Conservation (phyloP, 768 basidiomycete genomes). For the Panaeolus papilionaceus region DNA sequence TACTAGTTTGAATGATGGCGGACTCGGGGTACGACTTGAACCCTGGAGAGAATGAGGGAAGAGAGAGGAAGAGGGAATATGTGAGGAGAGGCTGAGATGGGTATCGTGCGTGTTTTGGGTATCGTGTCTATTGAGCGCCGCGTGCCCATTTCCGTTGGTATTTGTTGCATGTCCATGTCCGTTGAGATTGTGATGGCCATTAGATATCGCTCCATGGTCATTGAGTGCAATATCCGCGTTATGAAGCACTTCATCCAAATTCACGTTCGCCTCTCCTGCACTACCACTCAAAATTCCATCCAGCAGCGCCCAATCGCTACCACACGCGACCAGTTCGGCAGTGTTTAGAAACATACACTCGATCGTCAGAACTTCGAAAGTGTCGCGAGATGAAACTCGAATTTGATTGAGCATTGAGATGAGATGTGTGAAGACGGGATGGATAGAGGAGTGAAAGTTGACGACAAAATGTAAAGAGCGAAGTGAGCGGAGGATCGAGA, state of each 20-base stretch:
- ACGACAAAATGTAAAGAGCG: constrained; percentile 26
- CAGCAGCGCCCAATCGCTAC: constrained; percentile 26
- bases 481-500: constrained; percentile 22
- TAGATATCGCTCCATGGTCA: neutral
- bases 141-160: neutral
- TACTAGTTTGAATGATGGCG: neutral
- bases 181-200: neutral
- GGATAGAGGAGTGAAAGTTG: constrained; percentile 28
- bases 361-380: constrained; percentile 24
- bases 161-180: neutral
- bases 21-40: neutral
- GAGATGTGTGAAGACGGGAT: constrained; percentile 25
- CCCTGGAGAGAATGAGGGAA: too few species aligned
- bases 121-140: neutral
- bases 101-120: neutral
- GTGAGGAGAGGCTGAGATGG: neutral
- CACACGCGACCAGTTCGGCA: constrained; percentile 26
- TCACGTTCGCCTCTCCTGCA: neutral
- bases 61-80: neutral
- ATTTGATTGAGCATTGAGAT: constrained; percentile 23
- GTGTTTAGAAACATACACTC: constrained; percentile 30
- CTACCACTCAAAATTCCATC: constrained; percentile 19
- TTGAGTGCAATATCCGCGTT: neutral
- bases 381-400: constrained; percentile 24
- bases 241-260: neutral